Evolutionary conservation across 768 basidiomycete genomes (phyloP), one percentile per base, ranked within the genome.

Genomic region (Lentinula edodes): DNA sequence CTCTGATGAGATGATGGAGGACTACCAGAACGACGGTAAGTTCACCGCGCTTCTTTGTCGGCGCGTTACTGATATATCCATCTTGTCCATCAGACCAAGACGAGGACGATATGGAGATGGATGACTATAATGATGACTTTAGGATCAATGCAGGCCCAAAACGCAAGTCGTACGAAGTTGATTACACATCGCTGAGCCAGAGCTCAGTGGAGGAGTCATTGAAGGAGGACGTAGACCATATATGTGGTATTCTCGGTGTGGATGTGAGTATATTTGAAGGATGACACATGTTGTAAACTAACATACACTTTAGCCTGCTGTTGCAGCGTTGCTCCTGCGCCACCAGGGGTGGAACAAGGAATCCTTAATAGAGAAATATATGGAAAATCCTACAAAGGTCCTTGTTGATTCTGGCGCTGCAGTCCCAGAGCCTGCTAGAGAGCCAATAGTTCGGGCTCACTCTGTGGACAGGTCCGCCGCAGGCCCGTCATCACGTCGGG

Each of bases 331-430:
- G 35, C 80, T 99, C 6, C 77, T 99, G 62, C 86, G 95, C 34
- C 77, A 91, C 75, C 84, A 89, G 79, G 79, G 82, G 60, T 99
- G 97, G 97, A 98, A 98, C 80, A 93, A 92, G 70, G 97, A 99
- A 72, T 88, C 89, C 60, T 83, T 99, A 20, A 93, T 94, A 66
- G 96, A 98, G 76, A 90, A 92, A 72, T 98, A 93, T 75, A 97
- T 97, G 94, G 96, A 98, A 67, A 91, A 93, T 62, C 84, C 92
- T 0, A 79, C 85, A 18, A 75, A 77, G 7, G 83, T 95, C 15
- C 83, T 88, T 34, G 80, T 84, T 32, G 83, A 84, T 6, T 93
- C 95, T 0, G 97, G 96, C 3, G 80, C 81, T 67, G 64, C 78
- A 73, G 55, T 77, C 69, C 61, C 83, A 56, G 72, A 84, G 45